phyloP scores from a whole-genome alignment of 768 basidiomycete species.

The Chalciporus sphaerocephalus region DNA sequence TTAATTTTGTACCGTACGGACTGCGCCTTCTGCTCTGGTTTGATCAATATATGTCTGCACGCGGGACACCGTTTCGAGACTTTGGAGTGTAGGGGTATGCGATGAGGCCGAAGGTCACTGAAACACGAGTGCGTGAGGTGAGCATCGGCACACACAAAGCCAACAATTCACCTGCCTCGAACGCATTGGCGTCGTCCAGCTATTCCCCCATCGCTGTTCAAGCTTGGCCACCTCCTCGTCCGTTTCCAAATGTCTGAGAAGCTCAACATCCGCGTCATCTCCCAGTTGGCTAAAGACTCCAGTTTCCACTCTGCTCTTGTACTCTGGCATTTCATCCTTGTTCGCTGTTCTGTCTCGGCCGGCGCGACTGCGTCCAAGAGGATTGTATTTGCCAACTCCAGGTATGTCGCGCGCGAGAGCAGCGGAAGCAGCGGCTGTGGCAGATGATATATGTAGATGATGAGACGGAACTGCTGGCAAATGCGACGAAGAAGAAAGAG shows the following conservation, averaged over 20 bases:
- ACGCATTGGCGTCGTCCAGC: conserved; percentile 69
- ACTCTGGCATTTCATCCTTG: conserved; percentile 75
- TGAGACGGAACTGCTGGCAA: conserved; percentile 53
- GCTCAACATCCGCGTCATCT: conserved; percentile 67
- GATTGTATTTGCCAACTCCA: conserved; percentile 75
- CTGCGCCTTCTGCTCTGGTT: conserved; percentile 95
- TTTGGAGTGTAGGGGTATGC: conserved; percentile 91
- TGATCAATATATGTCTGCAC: conserved; percentile 95
- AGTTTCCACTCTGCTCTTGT: conserved; percentile 67
- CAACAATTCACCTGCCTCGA: conserved; percentile 44
- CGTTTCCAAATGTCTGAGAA: conserved; percentile 59
- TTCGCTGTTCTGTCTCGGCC: conserved; percentile 62
- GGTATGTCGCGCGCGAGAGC: conserved; percentile 85
- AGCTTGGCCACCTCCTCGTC: conserved; percentile 61
- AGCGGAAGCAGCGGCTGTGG: conserved; percentile 86
- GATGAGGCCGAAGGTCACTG: conserved; percentile 81
- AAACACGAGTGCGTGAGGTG: conserved; percentile 2
- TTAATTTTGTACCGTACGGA: conserved; percentile 96
- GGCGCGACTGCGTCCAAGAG: conserved; percentile 44
- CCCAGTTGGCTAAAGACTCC: conserved; percentile 49
- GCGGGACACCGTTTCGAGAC: conserved; percentile 91
- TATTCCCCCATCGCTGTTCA: conserved; percentile 76
- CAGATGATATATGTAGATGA: conserved; percentile 71
- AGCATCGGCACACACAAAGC: not conserved
- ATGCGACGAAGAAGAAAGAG: conserved; percentile 63